Percentiles rank a stretch among this genome's conserved stretches.
Evolutionary conservation across 306 rosid genomes (phyloP).

Genomic region (Quercus parvula): DNA sequence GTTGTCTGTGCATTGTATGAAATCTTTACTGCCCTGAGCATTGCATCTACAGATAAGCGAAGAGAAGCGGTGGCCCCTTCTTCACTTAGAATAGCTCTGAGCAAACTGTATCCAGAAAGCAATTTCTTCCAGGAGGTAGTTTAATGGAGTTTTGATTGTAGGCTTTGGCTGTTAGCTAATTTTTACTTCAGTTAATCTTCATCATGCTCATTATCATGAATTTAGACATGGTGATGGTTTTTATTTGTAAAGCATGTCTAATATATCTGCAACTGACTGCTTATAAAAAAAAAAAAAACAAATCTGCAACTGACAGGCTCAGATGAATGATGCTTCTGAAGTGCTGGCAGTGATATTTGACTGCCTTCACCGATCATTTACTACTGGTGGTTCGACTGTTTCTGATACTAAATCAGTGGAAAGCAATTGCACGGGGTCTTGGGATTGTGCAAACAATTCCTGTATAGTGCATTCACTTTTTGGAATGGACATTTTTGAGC

Average conservation of each 20-base stretch:
- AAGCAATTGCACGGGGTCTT: constrained; percentile 61
- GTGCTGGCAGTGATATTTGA: constrained; percentile 83
- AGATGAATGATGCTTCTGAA: constrained; percentile 99
- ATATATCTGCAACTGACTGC: constrained; percentile 29
- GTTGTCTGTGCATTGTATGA: constrained; percentile 91
- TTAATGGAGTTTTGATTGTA: constrained; percentile 4
- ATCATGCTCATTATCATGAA: constrained; percentile 6
- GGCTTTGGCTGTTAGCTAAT: background rate
- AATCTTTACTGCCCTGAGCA: constrained; percentile 64
- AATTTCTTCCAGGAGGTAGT: constrained; percentile 93
- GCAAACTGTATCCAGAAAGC: constrained; percentile 87
- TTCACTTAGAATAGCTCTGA: constrained; percentile 84
- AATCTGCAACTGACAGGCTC: constrained; percentile 58
- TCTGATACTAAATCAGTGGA: constrained; percentile 66
- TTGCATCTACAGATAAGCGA: constrained; percentile 56
- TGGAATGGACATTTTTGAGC: constrained; percentile 87
- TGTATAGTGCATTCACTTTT: constrained; percentile 91
- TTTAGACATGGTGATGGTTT: constrained; percentile 12
- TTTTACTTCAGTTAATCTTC: background rate
- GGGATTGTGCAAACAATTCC: constrained; percentile 76
- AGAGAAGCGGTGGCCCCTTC: constrained; percentile 92
- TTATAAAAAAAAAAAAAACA: too few relatives aligned
- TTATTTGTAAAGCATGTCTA: constrained; percentile 26
- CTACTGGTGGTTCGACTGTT: constrained; percentile 46
- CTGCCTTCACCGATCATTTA: constrained; percentile 85